A percentile compares a stretch with the other conserved stretches of the same genome.
Evolutionary conservation across 306 rosid species (phyloP).

Genomic region (Argentina anserina): DNA sequence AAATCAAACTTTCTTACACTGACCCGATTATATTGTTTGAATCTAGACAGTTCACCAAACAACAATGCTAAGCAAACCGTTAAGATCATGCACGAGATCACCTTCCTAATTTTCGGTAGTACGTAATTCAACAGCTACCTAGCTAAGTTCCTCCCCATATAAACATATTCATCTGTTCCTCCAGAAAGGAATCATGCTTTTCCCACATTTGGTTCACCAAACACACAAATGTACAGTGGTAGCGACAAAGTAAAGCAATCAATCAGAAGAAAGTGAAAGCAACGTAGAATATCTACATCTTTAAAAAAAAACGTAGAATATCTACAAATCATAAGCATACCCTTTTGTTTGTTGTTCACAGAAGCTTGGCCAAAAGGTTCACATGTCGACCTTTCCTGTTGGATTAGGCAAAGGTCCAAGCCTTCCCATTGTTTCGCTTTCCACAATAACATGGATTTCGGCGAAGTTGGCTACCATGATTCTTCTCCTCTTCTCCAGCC

Average conservation of each 20-base stretch:
- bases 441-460: not conserved
- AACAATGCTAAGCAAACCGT: not conserved
- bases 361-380: slow-evolving; percentile 21
- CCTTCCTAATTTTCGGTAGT: not conserved
- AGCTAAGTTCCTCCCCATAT: not conserved
- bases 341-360: not conserved
- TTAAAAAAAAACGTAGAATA: too few species aligned
- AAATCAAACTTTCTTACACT: not conserved
- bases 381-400: slow-evolving; percentile 14
- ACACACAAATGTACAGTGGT: slow-evolving; percentile 6
- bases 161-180: not conserved
- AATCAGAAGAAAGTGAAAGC: not conserved
- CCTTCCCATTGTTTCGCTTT: not conserved
- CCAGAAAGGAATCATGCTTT: not conserved
- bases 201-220: slow-evolving; percentile 12
- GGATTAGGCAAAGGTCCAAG: not conserved
- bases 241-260: slow-evolving; percentile 25
- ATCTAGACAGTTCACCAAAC: not conserved
- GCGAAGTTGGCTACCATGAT: not conserved
- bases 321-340: not conserved
- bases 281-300: too few species aligned
- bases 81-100: not conserved
- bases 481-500: slow-evolving; percentile 1
- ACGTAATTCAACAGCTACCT: not conserved
- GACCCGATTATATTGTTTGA: not conserved